Percentiles rank a stretch among this genome's conserved stretches.
These are phyloP conservation scores for Arabidopsis thaliana DNA, from an alignment of 345 rosid species.

Conservation along the genomic window DNA sequence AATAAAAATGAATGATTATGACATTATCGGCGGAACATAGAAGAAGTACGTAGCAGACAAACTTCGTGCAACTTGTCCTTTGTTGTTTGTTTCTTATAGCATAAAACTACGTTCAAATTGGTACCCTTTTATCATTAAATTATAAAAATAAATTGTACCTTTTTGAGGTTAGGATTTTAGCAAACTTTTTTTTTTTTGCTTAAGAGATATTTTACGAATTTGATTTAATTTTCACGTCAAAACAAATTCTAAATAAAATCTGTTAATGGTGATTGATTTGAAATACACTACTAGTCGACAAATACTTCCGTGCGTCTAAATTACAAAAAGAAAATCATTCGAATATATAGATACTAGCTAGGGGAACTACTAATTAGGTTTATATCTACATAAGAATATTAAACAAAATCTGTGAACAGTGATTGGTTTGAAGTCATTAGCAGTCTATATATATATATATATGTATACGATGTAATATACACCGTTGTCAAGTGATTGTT, in stretches of 20 bases:
- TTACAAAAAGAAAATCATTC: not conserved
- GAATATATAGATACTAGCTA: not conserved
- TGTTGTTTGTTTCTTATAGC: conserved; percentile 35
- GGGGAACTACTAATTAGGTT: not conserved
- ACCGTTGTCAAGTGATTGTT: too few relatives aligned
- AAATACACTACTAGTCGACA: not conserved
- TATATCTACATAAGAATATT: not conserved
- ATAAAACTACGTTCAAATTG: conserved; percentile 32
- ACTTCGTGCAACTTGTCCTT: conserved; percentile 28
- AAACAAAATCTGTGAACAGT: not conserved
- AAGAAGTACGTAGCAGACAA: conserved; percentile 40
- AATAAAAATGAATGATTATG: conserved; percentile 16
- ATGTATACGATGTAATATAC: too few relatives aligned
- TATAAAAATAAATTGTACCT: not conserved
- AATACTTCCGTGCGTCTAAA: conserved; percentile 9
- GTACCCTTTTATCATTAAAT: conserved; percentile 3
- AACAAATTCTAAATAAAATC: not conserved
- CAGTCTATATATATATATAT: not conserved
- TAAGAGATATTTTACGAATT: not conserved
- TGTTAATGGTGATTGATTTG: conserved; percentile 21
- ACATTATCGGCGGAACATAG: conserved; percentile 36
- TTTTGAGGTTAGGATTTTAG: conserved; percentile 3
- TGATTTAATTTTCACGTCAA: not conserved
- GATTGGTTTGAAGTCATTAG: not conserved
- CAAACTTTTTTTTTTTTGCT: not conserved